Base-by-base conservation (phyloP, 2,329 filamentous ascomycete species). In the Fusarium beomiforme region DNA sequence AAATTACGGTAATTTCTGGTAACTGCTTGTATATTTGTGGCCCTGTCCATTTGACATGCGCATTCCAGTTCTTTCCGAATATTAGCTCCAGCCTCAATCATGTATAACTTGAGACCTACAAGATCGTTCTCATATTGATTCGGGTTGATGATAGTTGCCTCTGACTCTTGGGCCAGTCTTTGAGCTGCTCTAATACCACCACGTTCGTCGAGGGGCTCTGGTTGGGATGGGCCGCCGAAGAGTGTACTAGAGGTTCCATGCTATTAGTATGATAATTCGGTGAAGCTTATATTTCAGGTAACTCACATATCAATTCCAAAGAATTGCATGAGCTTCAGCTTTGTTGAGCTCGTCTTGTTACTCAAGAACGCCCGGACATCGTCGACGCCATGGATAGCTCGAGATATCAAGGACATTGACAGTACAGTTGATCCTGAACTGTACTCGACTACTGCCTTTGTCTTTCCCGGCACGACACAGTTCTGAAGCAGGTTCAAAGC, bases 351-450 rank as follows among this genome's bases (percentile, higher is more conserved):
- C 2, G 86, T 89, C 78, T 90, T 90, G 75, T 90, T 90, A 71
- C 84, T 88, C 21, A 90, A 74, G 68, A 85, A 89, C 1, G 88
- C 88, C 16, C 84, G 79, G 0, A 85, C 84, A 64, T 90, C 86
- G 3, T 84, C 75, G 19, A 88, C 79, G 4, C 82, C 84, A 64
- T 88, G 84, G 56, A 86, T 80, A 3, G 86, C 85, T 19, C 87
- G 81, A 0, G 85, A 83, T 13, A 88, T 81, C 72, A 90, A 82
- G 0, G 85, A 84, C 84, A 90, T 85, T 2, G 88, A 90, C 31
- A 90, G 83, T 8, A 90, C 88, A 0, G 89, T 91, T 2, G 88
- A 90, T 0, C 89, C 89, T 3, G 88, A 90, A 75, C 87, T 90
- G 61, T 87, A 88, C 72, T 91, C 89, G 53, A 90, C 84, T 23